Conservation (phyloP, 169 alveolate species). For the Cryptosporidium parvum region DNA sequence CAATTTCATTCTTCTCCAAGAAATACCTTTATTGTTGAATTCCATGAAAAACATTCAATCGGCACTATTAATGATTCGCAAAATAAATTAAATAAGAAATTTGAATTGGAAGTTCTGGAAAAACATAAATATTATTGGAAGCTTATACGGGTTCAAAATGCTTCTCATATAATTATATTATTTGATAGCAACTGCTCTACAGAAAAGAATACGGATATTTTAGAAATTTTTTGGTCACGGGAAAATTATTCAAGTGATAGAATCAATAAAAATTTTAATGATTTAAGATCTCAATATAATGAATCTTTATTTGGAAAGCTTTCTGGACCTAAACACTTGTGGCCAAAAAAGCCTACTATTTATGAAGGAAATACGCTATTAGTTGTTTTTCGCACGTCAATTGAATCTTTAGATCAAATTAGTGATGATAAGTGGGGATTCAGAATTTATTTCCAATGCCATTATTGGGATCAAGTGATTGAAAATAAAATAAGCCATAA, state of each 20-base stretch:
- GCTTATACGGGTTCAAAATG: constrained; percentile 34
- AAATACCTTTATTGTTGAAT: constrained; percentile 22
- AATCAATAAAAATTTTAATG: neutral
- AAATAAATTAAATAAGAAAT: neutral
- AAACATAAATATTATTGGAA: constrained; percentile 23
- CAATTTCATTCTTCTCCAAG: constrained; percentile 16
- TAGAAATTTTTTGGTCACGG: constrained; percentile 22
- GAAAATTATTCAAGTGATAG: neutral
- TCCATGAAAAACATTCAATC: constrained; percentile 1
- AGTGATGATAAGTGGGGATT: constrained; percentile 24
- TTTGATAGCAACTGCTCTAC: constrained; percentile 66
- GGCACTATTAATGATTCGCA: neutral
- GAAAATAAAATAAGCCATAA: neutral
- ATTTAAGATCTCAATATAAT: constrained; percentile 13
- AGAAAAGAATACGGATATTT: constrained; percentile 20
- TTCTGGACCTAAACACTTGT: constrained; percentile 5
- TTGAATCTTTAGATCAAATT: neutral
- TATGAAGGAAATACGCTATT: constrained; percentile 33
- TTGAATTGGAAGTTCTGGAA: neutral
- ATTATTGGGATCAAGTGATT: constrained; percentile 20
- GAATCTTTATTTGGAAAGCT: constrained; percentile 51
- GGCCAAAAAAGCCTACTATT: constrained; percentile 47
- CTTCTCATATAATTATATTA: constrained; percentile 51
- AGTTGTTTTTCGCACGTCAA: constrained; percentile 19
- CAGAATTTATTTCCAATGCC: constrained; percentile 28